Evolutionary conservation across 129 eudicot species (phyloP).

Genomic region (Arctium lappa): DNA sequence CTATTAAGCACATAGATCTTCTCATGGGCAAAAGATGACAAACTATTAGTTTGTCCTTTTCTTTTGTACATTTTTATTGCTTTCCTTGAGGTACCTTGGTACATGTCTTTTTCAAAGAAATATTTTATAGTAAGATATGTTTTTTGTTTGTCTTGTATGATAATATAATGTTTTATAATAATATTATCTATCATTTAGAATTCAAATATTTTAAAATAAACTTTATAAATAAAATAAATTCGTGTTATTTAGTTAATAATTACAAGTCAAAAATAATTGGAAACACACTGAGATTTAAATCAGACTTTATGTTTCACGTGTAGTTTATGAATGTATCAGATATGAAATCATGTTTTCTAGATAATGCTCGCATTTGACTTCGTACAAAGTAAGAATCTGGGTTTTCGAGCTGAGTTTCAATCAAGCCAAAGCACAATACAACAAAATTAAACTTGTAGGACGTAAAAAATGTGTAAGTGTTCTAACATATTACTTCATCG

Average conservation of each 20-base stretch:
- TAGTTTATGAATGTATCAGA: not conserved
- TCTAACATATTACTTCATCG: not conserved
- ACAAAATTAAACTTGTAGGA: not conserved
- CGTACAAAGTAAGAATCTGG: not conserved
- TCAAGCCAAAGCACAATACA: not conserved
- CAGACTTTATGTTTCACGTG: not conserved
- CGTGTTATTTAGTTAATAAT: not conserved
- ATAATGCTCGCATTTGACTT: too few species aligned
- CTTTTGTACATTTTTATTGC: not conserved
- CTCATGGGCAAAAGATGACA: not conserved
- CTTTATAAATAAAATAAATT: too few species aligned
- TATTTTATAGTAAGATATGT: not conserved
- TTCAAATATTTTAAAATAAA: too few species aligned
- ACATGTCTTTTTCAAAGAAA: not conserved
- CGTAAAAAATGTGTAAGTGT: not conserved
- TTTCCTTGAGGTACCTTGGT: not conserved
- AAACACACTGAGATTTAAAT: not conserved
- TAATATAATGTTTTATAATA: not conserved
- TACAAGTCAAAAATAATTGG: not conserved
- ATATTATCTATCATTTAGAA: not conserved
- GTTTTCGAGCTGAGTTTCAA: not conserved
- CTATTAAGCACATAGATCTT: too few species aligned
- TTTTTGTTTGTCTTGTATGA: not conserved
- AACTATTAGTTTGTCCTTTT: not conserved
- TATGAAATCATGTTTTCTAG: too few species aligned